Evolutionary conservation across 441 rosid species (phyloP).

Genomic region (Gossypium davidsonii): DNA sequence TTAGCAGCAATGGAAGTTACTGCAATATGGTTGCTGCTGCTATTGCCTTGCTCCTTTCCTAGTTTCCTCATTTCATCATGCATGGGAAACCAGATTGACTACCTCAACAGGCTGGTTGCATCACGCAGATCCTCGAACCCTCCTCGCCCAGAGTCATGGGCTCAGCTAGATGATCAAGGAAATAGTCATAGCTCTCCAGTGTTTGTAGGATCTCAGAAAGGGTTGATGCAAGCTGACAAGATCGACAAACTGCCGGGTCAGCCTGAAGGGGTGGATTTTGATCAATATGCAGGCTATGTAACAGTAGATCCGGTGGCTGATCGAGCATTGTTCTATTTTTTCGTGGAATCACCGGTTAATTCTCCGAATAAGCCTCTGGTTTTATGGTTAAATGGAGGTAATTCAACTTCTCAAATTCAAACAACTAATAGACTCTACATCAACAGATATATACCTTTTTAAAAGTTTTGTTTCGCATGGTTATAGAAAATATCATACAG

Average conservation of each 20-base stretch:
- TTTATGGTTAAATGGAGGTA: slow-evolving; percentile 42
- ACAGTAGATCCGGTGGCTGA: slow-evolving; percentile 25
- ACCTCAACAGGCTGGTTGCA: slow-evolving; percentile 25
- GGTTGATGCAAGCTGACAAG: slow-evolving; percentile 23
- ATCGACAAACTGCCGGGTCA: slow-evolving; percentile 29
- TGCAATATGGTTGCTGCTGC: slow-evolving; percentile 6
- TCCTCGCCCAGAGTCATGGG: slow-evolving; percentile 19
- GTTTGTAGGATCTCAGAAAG: slow-evolving; percentile 17
- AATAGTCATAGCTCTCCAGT: neutral
- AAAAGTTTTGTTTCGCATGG: neutral
- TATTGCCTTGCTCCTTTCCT: slow-evolving; percentile 13
- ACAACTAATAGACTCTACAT: neutral
- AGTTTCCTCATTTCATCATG: slow-evolving; percentile 14
- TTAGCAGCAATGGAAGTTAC: slow-evolving; percentile 9
- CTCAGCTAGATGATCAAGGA: neutral
- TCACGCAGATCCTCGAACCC: slow-evolving; percentile 22
- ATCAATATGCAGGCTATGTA: slow-evolving; percentile 36
- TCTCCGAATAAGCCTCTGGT: slow-evolving; percentile 29
- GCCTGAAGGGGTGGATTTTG: slow-evolving; percentile 24
- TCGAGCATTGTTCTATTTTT: slow-evolving; percentile 33
- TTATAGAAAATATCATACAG: neutral
- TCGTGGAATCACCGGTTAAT: slow-evolving; percentile 30
- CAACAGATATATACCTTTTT: neutral
- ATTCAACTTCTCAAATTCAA: neutral
- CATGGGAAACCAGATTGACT: slow-evolving; percentile 27